Conservation (phyloP, 495 filamentous ascomycete species). For the Penicillium argentinense region DNA sequence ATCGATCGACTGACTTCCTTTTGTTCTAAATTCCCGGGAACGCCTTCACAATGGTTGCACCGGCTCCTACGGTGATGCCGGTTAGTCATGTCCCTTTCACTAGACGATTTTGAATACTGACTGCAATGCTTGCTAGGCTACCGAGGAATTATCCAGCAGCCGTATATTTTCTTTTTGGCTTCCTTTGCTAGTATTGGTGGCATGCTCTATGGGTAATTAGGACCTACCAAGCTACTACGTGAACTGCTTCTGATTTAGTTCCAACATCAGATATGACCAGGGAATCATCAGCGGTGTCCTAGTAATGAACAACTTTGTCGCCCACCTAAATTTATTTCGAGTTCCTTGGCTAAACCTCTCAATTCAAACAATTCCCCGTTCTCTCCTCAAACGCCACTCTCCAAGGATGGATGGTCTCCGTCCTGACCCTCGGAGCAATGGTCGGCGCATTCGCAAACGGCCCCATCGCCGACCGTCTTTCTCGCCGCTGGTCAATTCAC, state of each 20-base stretch:
- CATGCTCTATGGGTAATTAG: conserved; percentile 2
- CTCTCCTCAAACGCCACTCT: conserved; percentile 2
- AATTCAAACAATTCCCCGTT: conserved; percentile 2
- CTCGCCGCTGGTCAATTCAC: conserved; percentile 68
- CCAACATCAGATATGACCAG: conserved; percentile 1
- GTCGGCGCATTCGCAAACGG: conserved; percentile 66
- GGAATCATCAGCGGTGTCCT: conserved; percentile 6
- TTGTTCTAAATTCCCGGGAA: too few relatives aligned
- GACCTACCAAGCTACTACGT: neutral
- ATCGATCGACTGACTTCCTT: too few relatives aligned
- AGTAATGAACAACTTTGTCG: conserved; percentile 9
- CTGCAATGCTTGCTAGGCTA: neutral
- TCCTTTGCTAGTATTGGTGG: conserved; percentile 5
- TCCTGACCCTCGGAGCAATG: conserved; percentile 68
- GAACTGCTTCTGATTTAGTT: too few relatives aligned
- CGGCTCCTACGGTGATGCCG: too few relatives aligned
- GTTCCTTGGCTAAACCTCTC: too few relatives aligned
- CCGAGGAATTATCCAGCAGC: conserved; percentile 1
- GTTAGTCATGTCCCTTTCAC: too few relatives aligned
- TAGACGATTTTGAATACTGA: too few relatives aligned
- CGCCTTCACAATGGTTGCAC: too few relatives aligned
- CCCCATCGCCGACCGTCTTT: conserved; percentile 65
- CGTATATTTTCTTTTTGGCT: conserved; percentile 2
- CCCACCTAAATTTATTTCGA: too few relatives aligned
- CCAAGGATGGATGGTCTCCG: conserved; percentile 64